Evolutionary conservation across 2,329 filamentous ascomycete species (phyloP), one percentile per base, ranked within the genome.

Genomic region (Calonectria hongkongensis): DNA sequence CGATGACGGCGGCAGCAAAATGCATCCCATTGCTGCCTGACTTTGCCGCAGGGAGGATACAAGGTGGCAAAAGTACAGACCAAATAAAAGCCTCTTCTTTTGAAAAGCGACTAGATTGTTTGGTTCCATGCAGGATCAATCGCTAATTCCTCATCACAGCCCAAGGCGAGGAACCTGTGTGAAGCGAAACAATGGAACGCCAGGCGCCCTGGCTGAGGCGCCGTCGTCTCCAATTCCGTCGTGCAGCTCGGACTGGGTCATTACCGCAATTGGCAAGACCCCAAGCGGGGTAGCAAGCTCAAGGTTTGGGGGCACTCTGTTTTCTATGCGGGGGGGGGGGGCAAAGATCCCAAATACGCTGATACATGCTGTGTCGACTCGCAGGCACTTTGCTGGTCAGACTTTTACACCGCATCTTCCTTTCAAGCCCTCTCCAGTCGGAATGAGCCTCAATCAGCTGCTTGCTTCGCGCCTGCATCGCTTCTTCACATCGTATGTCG

Each of bases 21-120:
- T 27, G 47, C 39, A 48, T 66, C 21, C 30, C 51, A 39, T 73
- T 70, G 71, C 47, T 67, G 71, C 71, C 71, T 62, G 67, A 70
- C 54, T 64, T 66, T 39, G 54, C 54, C 36, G 45, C 30, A 41
- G 45, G 54, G 30, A 41, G 18, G 45, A 16, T n/a, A 16, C 27
- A 21, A 21, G n/a, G 36, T 47, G 33, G 51, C 30, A n/a, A 27
- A 18, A 18, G 30, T 39, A 50, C n/a, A 15, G 30, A 16, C 21
- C 33, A 58, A 68, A 60, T 60, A 58, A 64, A 33, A 48, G 18
- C 43, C 28, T 63, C 54, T 60, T n/a, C 30, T 36, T 70, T 48
- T 27, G 45, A 21, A 13, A 58, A 45, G 4, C 21, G 45, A 10
- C 21, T 27, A 30, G 39, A 16, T 16, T 27, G n/a, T 21, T 25